phyloP scores from a whole-genome alignment of 108 stramenopile species.

The Aurantiochytrium sp. region DNA sequence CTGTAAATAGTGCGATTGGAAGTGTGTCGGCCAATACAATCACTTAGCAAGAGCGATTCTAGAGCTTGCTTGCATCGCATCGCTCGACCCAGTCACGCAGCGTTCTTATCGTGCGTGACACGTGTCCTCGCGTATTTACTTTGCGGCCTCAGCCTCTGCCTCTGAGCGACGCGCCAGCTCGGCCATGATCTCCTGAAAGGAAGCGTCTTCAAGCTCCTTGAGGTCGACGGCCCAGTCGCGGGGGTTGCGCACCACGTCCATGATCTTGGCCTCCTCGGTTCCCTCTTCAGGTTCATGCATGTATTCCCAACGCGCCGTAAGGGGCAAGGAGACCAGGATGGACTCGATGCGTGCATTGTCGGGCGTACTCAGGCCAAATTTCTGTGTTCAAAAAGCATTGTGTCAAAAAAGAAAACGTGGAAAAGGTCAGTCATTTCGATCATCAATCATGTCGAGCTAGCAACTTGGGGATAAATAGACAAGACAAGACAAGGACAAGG shows the following conservation, averaged over 20 bases:
- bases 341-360: constrained; percentile 88
- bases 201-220: background rate
- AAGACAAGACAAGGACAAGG: too few species aligned
- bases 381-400: background rate
- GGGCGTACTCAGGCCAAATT: constrained; percentile 91
- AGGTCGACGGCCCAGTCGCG: constrained; percentile 67
- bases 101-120: background rate
- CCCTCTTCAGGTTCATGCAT: constrained; percentile 69
- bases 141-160: background rate
- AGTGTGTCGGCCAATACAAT: too few species aligned
- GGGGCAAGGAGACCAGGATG: constrained; percentile 97
- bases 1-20: too few species aligned
- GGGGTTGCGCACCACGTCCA: constrained; percentile 79
- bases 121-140: background rate
- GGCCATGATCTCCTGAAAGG: background rate
- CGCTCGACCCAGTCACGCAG: background rate
- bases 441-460: too few species aligned
- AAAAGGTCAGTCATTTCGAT: too few species aligned
- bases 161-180: background rate
- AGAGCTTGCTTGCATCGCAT: too few species aligned
- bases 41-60: too few species aligned
- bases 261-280: constrained; percentile 80
- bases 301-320: constrained; percentile 96
- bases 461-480: too few species aligned
- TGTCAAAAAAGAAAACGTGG: too few species aligned